phyloP scores from a whole-genome alignment of 2,329 filamentous ascomycete species.

The Pestalotiopsis sp. region DNA sequence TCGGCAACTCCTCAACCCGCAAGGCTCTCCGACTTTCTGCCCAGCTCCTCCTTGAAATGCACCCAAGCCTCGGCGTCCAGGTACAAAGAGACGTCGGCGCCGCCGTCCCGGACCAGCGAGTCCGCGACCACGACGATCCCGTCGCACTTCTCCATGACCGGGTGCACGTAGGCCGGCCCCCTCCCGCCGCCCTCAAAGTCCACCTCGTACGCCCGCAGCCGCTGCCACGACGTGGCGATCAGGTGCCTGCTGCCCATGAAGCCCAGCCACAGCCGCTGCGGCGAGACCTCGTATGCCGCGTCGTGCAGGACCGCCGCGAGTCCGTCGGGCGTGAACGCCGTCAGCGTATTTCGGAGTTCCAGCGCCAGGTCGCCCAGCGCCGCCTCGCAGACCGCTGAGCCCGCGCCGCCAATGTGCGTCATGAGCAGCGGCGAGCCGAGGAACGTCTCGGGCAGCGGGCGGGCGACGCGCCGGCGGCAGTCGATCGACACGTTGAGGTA shows the following conservation, averaged over 20 bases:
- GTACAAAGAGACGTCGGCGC: slow-evolving; percentile 37
- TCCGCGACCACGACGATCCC: slow-evolving; percentile 46
- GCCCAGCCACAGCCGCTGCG: slow-evolving; percentile 50
- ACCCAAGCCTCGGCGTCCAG: slow-evolving; percentile 28
- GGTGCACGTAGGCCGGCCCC: slow-evolving; percentile 39
- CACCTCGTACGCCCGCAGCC: slow-evolving; percentile 39
- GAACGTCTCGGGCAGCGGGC: slow-evolving; percentile 41
- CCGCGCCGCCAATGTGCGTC: slow-evolving; percentile 31
- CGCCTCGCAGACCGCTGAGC: slow-evolving; percentile 2
- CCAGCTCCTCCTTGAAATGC: background rate
- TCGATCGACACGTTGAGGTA: slow-evolving; percentile 45
- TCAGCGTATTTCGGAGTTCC: slow-evolving; percentile 37
- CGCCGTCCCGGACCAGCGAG: slow-evolving; percentile 23
- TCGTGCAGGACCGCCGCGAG: slow-evolving; percentile 45
- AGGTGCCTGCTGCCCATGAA: slow-evolving; percentile 45
- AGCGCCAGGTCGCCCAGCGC: slow-evolving; percentile 29
- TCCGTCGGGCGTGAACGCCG: slow-evolving; percentile 37
- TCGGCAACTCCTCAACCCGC: background rate
- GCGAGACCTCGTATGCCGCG: slow-evolving; percentile 42
- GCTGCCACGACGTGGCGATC: slow-evolving; percentile 47
- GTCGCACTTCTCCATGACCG: slow-evolving; percentile 43
- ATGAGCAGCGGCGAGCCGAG: slow-evolving; percentile 47
- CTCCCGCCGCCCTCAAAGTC: slow-evolving; percentile 34
- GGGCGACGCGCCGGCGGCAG: slow-evolving; percentile 38
- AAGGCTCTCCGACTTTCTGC: background rate